Conservation (phyloP, 2,329 filamentous ascomycete species). For the Penicillium sp. region DNA sequence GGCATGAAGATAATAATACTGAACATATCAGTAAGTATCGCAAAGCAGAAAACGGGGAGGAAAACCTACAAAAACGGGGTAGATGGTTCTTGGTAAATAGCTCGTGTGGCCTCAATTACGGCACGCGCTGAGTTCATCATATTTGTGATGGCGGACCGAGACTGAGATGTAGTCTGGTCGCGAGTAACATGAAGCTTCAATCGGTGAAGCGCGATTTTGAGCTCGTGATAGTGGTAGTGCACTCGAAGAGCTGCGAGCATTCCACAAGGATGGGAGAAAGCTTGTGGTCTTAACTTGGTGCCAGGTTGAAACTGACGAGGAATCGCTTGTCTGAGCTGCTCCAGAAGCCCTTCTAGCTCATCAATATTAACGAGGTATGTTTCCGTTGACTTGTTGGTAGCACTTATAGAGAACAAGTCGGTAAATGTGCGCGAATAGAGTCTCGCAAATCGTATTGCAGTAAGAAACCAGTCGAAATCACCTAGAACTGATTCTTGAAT, state of each 20-base stretch:
- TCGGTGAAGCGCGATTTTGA: background rate
- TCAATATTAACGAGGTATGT: background rate
- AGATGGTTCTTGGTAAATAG: background rate
- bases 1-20: background rate
- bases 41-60: background rate
- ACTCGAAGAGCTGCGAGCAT: background rate
- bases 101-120: background rate
- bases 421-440: background rate
- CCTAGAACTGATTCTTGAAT: background rate
- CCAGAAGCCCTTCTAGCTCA: background rate
- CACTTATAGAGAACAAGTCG: background rate
- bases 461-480: background rate
- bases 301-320: background rate
- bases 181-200: background rate
- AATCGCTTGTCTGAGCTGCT: background rate
- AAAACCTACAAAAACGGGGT: background rate
- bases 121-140: background rate
- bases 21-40: background rate
- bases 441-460: background rate
- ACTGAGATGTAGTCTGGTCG: background rate
- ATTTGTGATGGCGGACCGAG: background rate
- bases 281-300: background rate
- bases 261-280: background rate
- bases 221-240: background rate
- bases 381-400: background rate